A percentile compares a stretch with the other conserved stretches of the same genome.
Evolutionary conservation across 2,329 filamentous ascomycete genomes (phyloP).

Genomic region (Ophiostoma montium): DNA sequence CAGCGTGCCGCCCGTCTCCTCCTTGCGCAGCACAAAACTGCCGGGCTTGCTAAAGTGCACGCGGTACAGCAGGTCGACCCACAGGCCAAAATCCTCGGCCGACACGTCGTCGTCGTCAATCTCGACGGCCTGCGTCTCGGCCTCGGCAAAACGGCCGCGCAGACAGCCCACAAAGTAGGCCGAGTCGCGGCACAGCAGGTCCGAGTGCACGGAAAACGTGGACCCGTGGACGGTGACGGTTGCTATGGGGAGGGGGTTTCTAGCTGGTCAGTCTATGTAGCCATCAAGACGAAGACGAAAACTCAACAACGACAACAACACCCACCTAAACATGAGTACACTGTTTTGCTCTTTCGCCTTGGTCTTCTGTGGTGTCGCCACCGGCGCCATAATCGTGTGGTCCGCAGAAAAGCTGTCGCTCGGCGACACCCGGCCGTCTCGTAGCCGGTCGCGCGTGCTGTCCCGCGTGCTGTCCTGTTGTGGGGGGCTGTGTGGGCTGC

Average conservation of each 20-base stretch:
- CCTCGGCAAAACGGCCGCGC: slow-evolving; percentile 12
- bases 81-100: slow-evolving; percentile 13
- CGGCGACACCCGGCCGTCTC: neutral
- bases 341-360: neutral
- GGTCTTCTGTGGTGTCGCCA: neutral
- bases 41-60: slow-evolving; percentile 10
- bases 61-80: slow-evolving; percentile 15
- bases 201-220: slow-evolving; percentile 11
- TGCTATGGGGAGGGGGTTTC: slow-evolving; percentile 9
- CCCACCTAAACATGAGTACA: slow-evolving; percentile 8
- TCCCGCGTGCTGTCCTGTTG: neutral
- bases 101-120: slow-evolving; percentile 13
- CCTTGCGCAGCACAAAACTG: slow-evolving; percentile 13
- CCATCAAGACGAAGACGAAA: too few relatives aligned
- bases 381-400: neutral
- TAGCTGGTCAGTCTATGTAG: slow-evolving; percentile 1
- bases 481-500: neutral
- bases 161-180: slow-evolving; percentile 13
- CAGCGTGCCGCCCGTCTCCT: slow-evolving; percentile 14
- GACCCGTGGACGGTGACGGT: slow-evolving; percentile 11
- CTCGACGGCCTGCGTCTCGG: slow-evolving; percentile 10
- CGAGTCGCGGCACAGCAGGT: slow-evolving; percentile 13
- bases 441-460: neutral
- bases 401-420: neutral
- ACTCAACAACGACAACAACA: too few relatives aligned